Base-by-base conservation (phyloP, 2,329 filamentous ascomycete species). In the Bretziella fagacearum region DNA sequence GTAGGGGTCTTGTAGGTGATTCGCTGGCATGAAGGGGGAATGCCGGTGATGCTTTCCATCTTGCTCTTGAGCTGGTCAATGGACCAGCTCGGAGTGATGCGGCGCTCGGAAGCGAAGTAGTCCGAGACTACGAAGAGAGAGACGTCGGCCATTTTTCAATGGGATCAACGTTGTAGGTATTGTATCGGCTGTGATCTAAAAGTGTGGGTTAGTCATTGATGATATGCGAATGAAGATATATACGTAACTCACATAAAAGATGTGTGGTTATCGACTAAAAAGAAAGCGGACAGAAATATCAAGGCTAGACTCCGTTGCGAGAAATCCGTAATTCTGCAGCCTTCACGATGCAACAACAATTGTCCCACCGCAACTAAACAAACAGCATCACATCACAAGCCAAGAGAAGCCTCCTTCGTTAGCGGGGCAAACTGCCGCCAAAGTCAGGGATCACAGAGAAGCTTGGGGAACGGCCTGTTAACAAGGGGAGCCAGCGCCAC, bases 11-110 rank as follows among this genome's bases (percentile, higher is more conserved):
- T 83, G 58, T 95, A 68, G 25, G 69, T 77, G 52, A 98, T 71
- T 52, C 69, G 75, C 62, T 96, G 91, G 51, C 72, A 77, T 25
- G 72, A 73, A 8, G 87, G 83, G 13, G 91, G 89, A 30, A 96
- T 78, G 52, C 91, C 91, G 2, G 89, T 96, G 63, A 96, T 79
- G 52, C 85, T 81, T 63, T 96, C 89, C 44, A 98, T 77, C 62
- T 91, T 93, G 46, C 71, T 65, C 66, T 89, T 94, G 56, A 96
- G 72, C 56, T 84, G 79, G 47, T 73, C 70, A 58, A 98, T 81
- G 52, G 80, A 81, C 91, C 91, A 98, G 55, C 87, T 81, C 11
- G 89, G 89, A 22, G 84, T 89, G 60, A 96, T 78, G 55, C 91
- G 84, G 52, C 89, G 82, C 65, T 98, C 91, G 44, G 85, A 87